Evolutionary conservation across 768 basidiomycete species (phyloP).

Genomic region (Termitomyces sp.): DNA sequence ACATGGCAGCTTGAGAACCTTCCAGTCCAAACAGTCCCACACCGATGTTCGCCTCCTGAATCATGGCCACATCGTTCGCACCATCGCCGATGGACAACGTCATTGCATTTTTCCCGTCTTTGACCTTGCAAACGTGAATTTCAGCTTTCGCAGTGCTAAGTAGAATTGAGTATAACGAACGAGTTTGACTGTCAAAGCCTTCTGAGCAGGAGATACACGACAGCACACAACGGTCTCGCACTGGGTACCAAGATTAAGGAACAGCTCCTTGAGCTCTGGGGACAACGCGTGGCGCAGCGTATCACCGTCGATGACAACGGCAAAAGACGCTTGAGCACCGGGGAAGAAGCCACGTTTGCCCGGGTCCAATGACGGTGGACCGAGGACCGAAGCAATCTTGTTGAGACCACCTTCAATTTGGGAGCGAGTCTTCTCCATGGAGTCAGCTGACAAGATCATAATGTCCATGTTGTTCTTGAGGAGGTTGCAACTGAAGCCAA

Average conservation of each 20-base stretch:
- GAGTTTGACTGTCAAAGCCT: conserved; percentile 93
- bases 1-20: conserved; percentile 98
- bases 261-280: conserved; percentile 73
- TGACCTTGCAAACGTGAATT: conserved; percentile 52
- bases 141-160: neutral
- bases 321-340: conserved; percentile 68
- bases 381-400: conserved; percentile 85
- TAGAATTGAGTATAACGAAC: conserved; percentile 34
- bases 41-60: conserved; percentile 98
- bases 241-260: conserved; percentile 89
- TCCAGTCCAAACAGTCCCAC: conserved; percentile 92
- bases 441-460: conserved; percentile 92
- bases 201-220: conserved; percentile 95
- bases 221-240: conserved; percentile 99
- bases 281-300: conserved; percentile 80
- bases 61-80: conserved; percentile 99
- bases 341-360: conserved; percentile 65
- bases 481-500: conserved; percentile 93
- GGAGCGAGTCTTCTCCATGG: conserved; percentile 63
- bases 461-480: conserved; percentile 93
- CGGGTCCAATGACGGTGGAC: conserved; percentile 62
- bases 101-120: conserved; percentile 94
- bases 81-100: conserved; percentile 95
- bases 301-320: conserved; percentile 95
- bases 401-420: conserved; percentile 92